Conservation (phyloP, 495 filamentous ascomycete genomes). For the Neurospora sp. region DNA sequence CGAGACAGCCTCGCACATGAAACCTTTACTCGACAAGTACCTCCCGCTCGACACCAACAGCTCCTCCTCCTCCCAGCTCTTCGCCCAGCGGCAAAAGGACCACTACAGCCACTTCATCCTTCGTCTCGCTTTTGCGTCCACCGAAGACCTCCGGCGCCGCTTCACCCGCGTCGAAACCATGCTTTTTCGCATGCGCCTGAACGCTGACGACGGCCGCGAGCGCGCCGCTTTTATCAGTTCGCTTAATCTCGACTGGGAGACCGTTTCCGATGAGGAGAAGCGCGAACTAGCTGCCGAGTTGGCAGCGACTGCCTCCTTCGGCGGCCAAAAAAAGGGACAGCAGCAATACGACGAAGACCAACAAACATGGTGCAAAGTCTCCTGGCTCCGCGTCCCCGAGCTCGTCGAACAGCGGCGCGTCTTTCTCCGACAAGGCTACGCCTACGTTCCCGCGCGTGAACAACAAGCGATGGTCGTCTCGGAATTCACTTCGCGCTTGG, state of each 20-base stretch:
- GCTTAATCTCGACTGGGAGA: slow-evolving; percentile 67
- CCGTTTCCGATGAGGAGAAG: slow-evolving; percentile 67
- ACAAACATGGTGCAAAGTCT: slow-evolving; percentile 79
- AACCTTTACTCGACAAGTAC: slow-evolving; percentile 71
- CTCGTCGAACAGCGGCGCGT: slow-evolving; percentile 72
- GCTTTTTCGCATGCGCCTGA: slow-evolving; percentile 75
- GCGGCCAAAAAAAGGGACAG: neutral
- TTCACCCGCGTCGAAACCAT: slow-evolving; percentile 80
- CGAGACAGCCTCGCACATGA: slow-evolving; percentile 73
- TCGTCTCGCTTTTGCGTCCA: slow-evolving; percentile 81
- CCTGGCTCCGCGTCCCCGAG: slow-evolving; percentile 88
- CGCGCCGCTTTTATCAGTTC: slow-evolving; percentile 64
- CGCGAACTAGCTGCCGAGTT: slow-evolving; percentile 36
- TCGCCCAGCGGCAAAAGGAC: slow-evolving; percentile 79
- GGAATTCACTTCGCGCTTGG: slow-evolving; percentile 70
- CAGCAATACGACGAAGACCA: slow-evolving; percentile 28
- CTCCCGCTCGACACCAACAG: slow-evolving; percentile 74
- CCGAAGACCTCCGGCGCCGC: slow-evolving; percentile 82
- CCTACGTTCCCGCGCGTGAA: slow-evolving; percentile 81
- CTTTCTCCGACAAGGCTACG: slow-evolving; percentile 69
- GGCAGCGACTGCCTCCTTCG: slow-evolving; percentile 17
- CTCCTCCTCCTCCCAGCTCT: slow-evolving; percentile 45
- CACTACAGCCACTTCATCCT: slow-evolving; percentile 98
- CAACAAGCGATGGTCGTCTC: slow-evolving; percentile 80
- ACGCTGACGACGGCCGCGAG: slow-evolving; percentile 59